Conservation (phyloP, 2,329 filamentous ascomycete species). For the Venturia pyrina region DNA sequence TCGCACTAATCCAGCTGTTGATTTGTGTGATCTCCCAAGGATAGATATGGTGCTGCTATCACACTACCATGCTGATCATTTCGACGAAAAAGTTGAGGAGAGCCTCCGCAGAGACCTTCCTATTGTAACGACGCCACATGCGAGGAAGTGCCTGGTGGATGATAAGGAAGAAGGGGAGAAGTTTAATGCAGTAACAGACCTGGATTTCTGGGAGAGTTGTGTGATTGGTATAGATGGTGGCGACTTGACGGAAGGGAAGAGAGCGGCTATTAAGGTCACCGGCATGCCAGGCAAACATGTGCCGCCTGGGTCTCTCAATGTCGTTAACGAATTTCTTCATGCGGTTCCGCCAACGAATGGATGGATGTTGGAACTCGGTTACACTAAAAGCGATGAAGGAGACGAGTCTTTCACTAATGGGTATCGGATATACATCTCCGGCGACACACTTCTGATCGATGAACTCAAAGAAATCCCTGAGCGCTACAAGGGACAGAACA, state of each 20-base stretch:
- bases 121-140: conserved; percentile 55
- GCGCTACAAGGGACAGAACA: conserved; percentile 41
- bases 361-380: conserved; percentile 55
- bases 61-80: conserved; percentile 55
- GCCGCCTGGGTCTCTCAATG: conserved; percentile 31
- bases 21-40: conserved; percentile 48
- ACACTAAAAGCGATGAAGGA: conserved; percentile 20
- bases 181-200: conserved; percentile 44
- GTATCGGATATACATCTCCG: conserved; percentile 56
- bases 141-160: conserved; percentile 40
- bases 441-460: conserved; percentile 53
- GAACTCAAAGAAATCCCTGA: conserved; percentile 52
- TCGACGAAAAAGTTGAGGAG: conserved; percentile 43
- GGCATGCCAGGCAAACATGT: conserved; percentile 58
- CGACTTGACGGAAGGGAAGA: conserved; percentile 15
- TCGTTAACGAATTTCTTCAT: conserved; percentile 38
- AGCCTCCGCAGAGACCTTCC: conserved; percentile 44
- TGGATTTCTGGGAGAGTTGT: conserved; percentile 47
- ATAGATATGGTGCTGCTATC: conserved; percentile 52
- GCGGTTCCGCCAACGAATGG: conserved; percentile 56
- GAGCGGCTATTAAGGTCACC: conserved; percentile 45
- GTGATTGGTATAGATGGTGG: conserved; percentile 33
- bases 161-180: conserved; percentile 35
- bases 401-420: conserved; percentile 32
- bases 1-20: conserved; percentile 49